phyloP scores from a whole-genome alignment of 2,329 filamentous ascomycete genomes.

The Mycosphaerella sp. region DNA sequence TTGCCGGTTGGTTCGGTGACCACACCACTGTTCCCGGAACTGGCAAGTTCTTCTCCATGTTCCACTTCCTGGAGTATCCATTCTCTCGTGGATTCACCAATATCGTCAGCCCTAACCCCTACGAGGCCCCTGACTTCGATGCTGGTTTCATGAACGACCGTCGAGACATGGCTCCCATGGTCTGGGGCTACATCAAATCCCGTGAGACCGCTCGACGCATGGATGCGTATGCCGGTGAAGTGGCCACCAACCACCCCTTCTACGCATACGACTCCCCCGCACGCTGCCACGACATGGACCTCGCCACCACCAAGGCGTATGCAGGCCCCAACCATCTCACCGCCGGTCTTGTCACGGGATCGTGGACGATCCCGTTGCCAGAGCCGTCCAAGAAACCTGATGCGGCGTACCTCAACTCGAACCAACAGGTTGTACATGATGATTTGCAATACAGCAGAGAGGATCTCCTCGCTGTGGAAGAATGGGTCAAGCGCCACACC shows the following conservation, averaged over 20 bases:
- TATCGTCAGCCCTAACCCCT: constrained; percentile 48
- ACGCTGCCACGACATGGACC: constrained; percentile 64
- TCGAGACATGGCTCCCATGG: constrained; percentile 76
- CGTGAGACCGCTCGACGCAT: constrained; percentile 73
- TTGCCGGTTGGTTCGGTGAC: constrained; percentile 54
- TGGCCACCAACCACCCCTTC: constrained; percentile 50
- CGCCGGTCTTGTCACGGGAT: constrained; percentile 61
- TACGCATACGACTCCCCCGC: constrained; percentile 65
- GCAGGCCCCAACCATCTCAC: constrained; percentile 65
- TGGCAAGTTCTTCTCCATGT: constrained; percentile 78
- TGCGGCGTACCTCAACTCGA: constrained; percentile 54
- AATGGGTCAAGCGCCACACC: constrained; percentile 59
- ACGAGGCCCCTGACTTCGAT: constrained; percentile 70
- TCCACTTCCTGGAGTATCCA: constrained; percentile 72
- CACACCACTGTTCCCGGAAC: constrained; percentile 56
- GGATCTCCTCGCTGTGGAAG: constrained; percentile 61
- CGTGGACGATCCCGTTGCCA: constrained; percentile 29
- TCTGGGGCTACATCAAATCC: constrained; percentile 78
- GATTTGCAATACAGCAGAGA: constrained; percentile 59
- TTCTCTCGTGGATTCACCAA: constrained; percentile 68
- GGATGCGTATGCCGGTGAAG: constrained; percentile 71
- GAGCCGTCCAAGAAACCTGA: constrained; percentile 49
- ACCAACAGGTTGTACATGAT: constrained; percentile 53
- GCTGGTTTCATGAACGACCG: constrained; percentile 71
- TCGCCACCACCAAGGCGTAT: constrained; percentile 68